Conservation (phyloP, 371 early-diverging fungal genomes). For the Mortierella sp. region DNA sequence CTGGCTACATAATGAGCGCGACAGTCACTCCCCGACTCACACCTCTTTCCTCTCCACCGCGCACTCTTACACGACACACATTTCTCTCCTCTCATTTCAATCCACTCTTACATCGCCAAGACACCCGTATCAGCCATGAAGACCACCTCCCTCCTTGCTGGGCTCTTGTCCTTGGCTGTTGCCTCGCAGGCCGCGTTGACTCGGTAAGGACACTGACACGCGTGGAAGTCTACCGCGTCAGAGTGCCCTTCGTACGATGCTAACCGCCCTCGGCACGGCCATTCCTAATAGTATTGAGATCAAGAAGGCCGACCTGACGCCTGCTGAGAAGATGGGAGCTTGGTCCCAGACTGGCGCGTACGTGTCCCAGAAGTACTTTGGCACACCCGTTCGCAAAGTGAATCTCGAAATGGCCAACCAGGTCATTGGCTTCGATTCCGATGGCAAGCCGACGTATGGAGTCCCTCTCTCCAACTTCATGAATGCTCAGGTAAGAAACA, state of each 20-base stretch:
- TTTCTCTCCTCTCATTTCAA: not conserved
- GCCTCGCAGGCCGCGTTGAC: conserved; percentile 43
- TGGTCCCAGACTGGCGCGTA: conserved; percentile 71
- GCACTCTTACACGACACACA: no score
- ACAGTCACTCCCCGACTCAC: no score
- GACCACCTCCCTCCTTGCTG: conserved; percentile 32
- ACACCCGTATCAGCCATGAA: conserved; percentile 25
- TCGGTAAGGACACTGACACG: conserved; percentile 16
- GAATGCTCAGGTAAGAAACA: conserved; percentile 86
- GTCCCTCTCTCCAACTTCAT: conserved; percentile 93
- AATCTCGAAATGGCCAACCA: conserved; percentile 56
- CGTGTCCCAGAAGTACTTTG: conserved; percentile 83
- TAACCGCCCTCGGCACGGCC: no score
- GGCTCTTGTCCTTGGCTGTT: conserved; percentile 51
- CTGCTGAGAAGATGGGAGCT: conserved; percentile 70
- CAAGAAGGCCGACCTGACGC: conserved; percentile 75
- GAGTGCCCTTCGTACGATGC: no score
- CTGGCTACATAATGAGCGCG: no score
- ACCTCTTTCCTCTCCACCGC: not conserved
- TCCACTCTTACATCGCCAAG: not conserved
- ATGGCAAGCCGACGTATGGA: conserved; percentile 74
- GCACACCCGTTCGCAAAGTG: conserved; percentile 48
- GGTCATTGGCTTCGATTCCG: conserved; percentile 58
- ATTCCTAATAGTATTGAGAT: conserved; percentile 81
- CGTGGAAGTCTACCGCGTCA: not conserved